Evolutionary conservation across 1,139 yeast genomes (phyloP).

Genomic region (Zygosaccharomyces pseudobailii): DNA sequence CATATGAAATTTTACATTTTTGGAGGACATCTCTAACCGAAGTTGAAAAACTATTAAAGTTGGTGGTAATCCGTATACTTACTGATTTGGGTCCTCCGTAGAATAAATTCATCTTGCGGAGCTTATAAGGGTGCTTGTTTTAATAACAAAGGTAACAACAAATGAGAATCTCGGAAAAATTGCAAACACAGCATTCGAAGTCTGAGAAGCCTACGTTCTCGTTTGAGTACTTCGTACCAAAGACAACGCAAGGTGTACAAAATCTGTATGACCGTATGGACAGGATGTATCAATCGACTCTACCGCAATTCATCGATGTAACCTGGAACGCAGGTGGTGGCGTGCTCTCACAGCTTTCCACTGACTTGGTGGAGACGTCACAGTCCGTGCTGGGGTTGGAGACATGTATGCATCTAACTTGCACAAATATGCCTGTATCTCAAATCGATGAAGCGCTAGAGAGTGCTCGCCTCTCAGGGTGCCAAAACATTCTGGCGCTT

Average conservation of each 20-base stretch:
- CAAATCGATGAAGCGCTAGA: slow-evolving; percentile 81
- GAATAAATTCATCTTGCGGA: background rate
- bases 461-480: slow-evolving; percentile 85
- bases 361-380: slow-evolving; percentile 87
- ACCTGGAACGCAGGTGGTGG: slow-evolving; percentile 98
- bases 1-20: background rate
- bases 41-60: background rate
- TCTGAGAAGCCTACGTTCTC: slow-evolving; percentile 63
- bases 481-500: slow-evolving; percentile 84
- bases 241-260: slow-evolving; percentile 94
- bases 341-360: slow-evolving; percentile 63
- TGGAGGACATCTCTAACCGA: background rate
- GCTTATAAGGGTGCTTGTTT: background rate
- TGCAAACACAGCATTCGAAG: slow-evolving; percentile 31
- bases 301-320: slow-evolving; percentile 88
- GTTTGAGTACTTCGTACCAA: slow-evolving; percentile 97
- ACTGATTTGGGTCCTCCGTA: background rate
- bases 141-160: background rate
- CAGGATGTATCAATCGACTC: slow-evolving; percentile 80
- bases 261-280: slow-evolving; percentile 96
- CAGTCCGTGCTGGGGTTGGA: slow-evolving; percentile 92
- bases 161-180: slow-evolving; percentile 39
- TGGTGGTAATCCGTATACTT: background rate
- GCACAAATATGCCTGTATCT: slow-evolving; percentile 87
- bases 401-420: slow-evolving; percentile 97